phyloP scores from a whole-genome alignment of 257 asterid species.

The Fraxinus americana region DNA sequence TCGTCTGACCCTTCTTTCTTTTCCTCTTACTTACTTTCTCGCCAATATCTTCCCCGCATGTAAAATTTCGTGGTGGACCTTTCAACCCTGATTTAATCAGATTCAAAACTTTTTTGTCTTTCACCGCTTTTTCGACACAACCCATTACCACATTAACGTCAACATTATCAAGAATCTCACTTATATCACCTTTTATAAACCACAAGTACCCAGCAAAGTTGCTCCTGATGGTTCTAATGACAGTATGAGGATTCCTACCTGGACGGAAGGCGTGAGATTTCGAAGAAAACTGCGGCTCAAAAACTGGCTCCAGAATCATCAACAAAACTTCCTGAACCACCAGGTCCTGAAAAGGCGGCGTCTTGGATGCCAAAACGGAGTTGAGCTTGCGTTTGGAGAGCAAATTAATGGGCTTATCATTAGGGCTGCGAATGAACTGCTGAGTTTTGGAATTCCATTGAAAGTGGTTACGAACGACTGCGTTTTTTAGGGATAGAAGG shows the following conservation, averaged over 20 bases:
- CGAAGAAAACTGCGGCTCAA: constrained; percentile 70
- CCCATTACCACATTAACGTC: constrained; percentile 52
- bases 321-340: constrained; percentile 81
- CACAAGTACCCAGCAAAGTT: constrained; percentile 95
- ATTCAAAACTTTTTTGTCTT: constrained; percentile 72
- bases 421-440: constrained; percentile 65
- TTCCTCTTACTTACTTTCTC: constrained; percentile 42
- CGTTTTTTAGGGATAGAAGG: constrained; percentile 64
- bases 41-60: constrained; percentile 32
- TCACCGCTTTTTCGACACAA: constrained; percentile 57
- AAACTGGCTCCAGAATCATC: constrained; percentile 82
- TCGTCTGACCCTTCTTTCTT: constrained; percentile 72
- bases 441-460: constrained; percentile 62
- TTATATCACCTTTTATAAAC: constrained; percentile 84
- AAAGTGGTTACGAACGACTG: constrained; percentile 63
- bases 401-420: constrained; percentile 46
- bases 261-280: constrained; percentile 92
- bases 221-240: constrained; percentile 86
- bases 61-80: constrained; percentile 25
- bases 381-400: constrained; percentile 62
- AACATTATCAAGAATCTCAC: constrained; percentile 48
- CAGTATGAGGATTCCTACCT: constrained; percentile 89
- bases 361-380: constrained; percentile 49
- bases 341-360: constrained; percentile 73
- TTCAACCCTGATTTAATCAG: constrained; percentile 69